Evolutionary conservation across 495 filamentous ascomycete genomes (phyloP).

Genomic region (Terfezia boudieri): DNA sequence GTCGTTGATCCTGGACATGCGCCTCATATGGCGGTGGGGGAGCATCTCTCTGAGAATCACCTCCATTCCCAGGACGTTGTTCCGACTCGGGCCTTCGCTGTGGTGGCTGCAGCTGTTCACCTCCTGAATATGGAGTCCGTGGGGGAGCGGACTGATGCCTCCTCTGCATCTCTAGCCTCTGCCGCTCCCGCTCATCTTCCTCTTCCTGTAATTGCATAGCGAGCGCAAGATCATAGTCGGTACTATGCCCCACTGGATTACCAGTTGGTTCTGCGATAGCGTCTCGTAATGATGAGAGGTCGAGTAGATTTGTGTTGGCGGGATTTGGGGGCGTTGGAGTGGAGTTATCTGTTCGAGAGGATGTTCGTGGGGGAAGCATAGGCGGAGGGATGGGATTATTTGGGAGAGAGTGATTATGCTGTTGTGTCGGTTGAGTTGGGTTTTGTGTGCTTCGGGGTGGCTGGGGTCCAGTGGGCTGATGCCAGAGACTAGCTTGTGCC

Average conservation of each 20-base stretch:
- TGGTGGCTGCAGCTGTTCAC: background rate
- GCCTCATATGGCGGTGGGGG: conserved; percentile 17
- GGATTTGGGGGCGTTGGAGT: background rate
- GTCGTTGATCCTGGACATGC: background rate
- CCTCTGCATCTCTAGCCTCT: conserved; percentile 22
- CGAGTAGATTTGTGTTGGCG: background rate
- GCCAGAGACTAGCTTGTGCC: too few species aligned
- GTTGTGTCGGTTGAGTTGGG: background rate
- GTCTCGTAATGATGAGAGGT: background rate
- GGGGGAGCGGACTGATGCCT: conserved; percentile 10
- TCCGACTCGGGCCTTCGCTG: background rate
- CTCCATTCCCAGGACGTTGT: background rate
- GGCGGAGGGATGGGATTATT: background rate
- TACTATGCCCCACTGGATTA: conserved; percentile 33
- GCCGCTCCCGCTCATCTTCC: conserved; percentile 44
- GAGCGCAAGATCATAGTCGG: conserved; percentile 53
- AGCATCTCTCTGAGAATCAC: background rate
- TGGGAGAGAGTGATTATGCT: background rate
- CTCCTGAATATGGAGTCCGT: conserved; percentile 4
- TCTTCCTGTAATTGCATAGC: conserved; percentile 69
- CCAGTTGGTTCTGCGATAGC: background rate
- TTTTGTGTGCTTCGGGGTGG: conserved; percentile 5
- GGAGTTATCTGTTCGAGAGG: conserved; percentile 1
- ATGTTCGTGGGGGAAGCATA: conserved; percentile 20
- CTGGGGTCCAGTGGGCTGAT: too few species aligned